These are phyloP conservation scores for Alternaria viburni DNA, from an alignment of 2,329 filamentous ascomycete genomes.

Conservation along the genomic window DNA sequence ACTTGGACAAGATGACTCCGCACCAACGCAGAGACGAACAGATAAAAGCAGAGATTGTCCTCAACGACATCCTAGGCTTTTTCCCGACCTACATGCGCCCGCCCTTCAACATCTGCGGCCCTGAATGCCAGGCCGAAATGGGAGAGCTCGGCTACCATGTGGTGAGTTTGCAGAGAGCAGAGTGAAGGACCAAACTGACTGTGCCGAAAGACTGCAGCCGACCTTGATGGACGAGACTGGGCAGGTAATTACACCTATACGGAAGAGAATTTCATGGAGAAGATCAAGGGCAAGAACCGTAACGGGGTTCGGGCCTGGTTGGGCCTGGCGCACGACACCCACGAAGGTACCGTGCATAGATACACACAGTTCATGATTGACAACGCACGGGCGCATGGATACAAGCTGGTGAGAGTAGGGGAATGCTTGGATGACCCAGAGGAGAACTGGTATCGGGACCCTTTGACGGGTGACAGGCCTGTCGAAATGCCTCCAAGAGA, in stretches of 20 bases:
- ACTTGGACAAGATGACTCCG: neutral
- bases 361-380: conserved; percentile 8
- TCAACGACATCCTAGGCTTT: conserved; percentile 54
- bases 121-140: conserved; percentile 45
- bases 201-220: neutral
- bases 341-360: conserved; percentile 1
- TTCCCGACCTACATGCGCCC: conserved; percentile 61
- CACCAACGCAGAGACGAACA: conserved; percentile 50
- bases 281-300: neutral
- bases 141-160: conserved; percentile 58
- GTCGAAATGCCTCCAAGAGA: neutral
- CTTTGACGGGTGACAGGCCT: conserved; percentile 6
- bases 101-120: conserved; percentile 52
- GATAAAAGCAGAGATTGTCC: conserved; percentile 58
- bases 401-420: conserved; percentile 60
- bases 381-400: neutral
- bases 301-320: neutral
- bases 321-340: conserved; percentile 1
- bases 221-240: conserved; percentile 1
- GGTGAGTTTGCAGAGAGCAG: conserved; percentile 10
- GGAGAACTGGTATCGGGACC: conserved; percentile 59
- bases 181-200: neutral
- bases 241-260: conserved; percentile 1
- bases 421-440: conserved; percentile 62
- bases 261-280: neutral